These are phyloP conservation scores for Scheffersomyces lignicola DNA, from an alignment of 1,139 yeast species.

Conservation along the genomic window DNA sequence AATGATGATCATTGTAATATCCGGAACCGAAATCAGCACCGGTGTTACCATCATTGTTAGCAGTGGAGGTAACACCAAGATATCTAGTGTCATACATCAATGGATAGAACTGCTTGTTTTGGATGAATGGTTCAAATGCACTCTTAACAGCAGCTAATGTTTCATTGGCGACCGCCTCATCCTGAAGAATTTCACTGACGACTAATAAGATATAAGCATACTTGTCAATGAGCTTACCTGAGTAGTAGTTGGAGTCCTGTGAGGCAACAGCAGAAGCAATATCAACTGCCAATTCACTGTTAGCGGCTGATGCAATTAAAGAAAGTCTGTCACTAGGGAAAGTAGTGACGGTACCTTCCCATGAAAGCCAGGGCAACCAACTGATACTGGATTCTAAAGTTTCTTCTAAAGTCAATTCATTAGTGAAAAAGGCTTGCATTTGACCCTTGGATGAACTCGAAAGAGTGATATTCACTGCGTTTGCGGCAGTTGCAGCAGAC, in stretches of 20 bases:
- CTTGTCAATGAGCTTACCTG: conserved; percentile 66
- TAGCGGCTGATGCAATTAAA: conserved; percentile 48
- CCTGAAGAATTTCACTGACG: conserved; percentile 57
- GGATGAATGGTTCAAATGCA: conserved; percentile 50
- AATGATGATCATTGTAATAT: conserved; percentile 76
- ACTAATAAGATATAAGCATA: conserved; percentile 65
- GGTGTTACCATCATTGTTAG: conserved; percentile 48
- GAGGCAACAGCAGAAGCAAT: conserved; percentile 46
- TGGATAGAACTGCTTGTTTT: conserved; percentile 55
- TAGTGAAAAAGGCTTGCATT: conserved; percentile 56
- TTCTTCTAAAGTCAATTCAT: conserved; percentile 46
- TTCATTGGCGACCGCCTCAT: conserved; percentile 46
- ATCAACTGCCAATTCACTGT: conserved; percentile 45
- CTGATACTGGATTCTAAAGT: conserved; percentile 45
- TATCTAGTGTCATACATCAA: conserved; percentile 66
- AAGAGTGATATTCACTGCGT: conserved; percentile 43
- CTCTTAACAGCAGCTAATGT: conserved; percentile 50
- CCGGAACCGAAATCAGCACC: conserved; percentile 55
- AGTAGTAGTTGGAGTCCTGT: conserved; percentile 51
- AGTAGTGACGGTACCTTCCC: conserved; percentile 13
- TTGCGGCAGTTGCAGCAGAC: conserved; percentile 26
- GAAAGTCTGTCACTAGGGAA: conserved; percentile 30
- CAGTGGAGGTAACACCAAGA: conserved; percentile 68
- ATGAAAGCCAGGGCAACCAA: conserved; percentile 31
- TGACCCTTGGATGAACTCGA: conserved; percentile 61